phyloP scores from a whole-genome alignment of 1,284 basidiomycete species.

The Moesziomyces globuligerus region DNA sequence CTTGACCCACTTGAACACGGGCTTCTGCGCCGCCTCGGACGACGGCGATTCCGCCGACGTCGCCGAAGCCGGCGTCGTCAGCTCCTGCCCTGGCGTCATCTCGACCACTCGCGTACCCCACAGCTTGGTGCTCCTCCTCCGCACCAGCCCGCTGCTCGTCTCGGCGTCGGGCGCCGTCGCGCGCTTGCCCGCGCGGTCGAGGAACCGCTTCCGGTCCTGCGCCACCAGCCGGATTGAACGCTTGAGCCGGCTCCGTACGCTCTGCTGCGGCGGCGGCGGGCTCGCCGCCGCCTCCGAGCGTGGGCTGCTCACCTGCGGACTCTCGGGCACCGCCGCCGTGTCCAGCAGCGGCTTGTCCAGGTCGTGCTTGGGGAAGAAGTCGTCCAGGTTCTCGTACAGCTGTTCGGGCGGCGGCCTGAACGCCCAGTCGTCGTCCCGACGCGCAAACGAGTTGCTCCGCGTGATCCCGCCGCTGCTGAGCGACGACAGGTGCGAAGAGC shows the following conservation, averaged over 20 bases:
- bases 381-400: slow-evolving; percentile 90
- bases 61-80: slow-evolving; percentile 54
- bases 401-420: slow-evolving; percentile 91
- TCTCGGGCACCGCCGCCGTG: slow-evolving; percentile 75
- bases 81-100: slow-evolving; percentile 77
- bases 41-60: slow-evolving; percentile 61
- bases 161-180: slow-evolving; percentile 66
- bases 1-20: slow-evolving; percentile 96
- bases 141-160: slow-evolving; percentile 71
- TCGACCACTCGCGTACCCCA: slow-evolving; percentile 95
- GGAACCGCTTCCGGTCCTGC: slow-evolving; percentile 70
- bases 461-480: slow-evolving; percentile 38
- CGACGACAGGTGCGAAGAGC: slow-evolving; percentile 23
- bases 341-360: slow-evolving; percentile 96
- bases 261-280: slow-evolving; percentile 14
- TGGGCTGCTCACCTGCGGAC: slow-evolving; percentile 70
- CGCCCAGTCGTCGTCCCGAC: slow-evolving; percentile 67
- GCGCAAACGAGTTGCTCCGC: slow-evolving; percentile 57
- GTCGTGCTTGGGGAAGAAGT: slow-evolving; percentile 96
- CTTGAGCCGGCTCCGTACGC: slow-evolving; percentile 70
- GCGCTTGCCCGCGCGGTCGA: slow-evolving; percentile 66
- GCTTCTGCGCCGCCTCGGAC: slow-evolving; percentile 49
- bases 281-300: slow-evolving; percentile 21
- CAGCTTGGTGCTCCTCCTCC: slow-evolving; percentile 90
- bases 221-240: slow-evolving; percentile 94